phyloP scores from a whole-genome alignment of 192 early-diverging fungal genomes.

The Cetraspora pellucida region DNA sequence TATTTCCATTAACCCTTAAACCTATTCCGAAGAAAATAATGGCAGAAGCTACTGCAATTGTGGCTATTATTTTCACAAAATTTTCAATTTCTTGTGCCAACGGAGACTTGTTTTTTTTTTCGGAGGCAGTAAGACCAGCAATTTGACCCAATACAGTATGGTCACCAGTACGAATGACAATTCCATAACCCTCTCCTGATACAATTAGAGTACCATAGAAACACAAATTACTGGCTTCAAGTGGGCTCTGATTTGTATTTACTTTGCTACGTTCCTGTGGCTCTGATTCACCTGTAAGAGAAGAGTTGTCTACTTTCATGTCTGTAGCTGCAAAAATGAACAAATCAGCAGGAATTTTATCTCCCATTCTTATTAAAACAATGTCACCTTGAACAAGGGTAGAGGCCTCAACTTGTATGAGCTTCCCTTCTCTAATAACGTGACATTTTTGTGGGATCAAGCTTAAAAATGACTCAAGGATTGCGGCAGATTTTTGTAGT shows the following conservation, averaged over 20 bases:
- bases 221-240: constrained; percentile 90
- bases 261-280: constrained; percentile 76
- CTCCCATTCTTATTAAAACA: constrained; percentile 86
- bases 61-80: constrained; percentile 87
- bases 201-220: constrained; percentile 90
- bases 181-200: constrained; percentile 85
- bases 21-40: constrained; percentile 84
- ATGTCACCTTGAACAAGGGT: constrained; percentile 87
- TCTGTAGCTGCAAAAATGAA: constrained; percentile 78
- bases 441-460: constrained; percentile 87
- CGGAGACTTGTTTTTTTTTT: constrained; percentile 75
- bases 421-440: constrained; percentile 75
- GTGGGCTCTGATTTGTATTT: constrained; percentile 77
- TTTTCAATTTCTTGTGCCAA: constrained; percentile 74
- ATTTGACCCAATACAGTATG: constrained; percentile 95
- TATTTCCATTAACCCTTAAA: constrained; percentile 58
- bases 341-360: constrained; percentile 94
- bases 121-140: constrained; percentile 79
- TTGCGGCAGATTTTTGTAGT: constrained; percentile 84
- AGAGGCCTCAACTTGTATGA: constrained; percentile 65
- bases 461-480: constrained; percentile 89
- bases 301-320: constrained; percentile 97
- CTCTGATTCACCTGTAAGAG: constrained; percentile 93
- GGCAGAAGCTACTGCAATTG: constrained; percentile 73
- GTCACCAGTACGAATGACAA: constrained; percentile 93